These are phyloP conservation scores for Fusarium nisikadoi DNA, from an alignment of 2,329 filamentous ascomycete genomes.

Conservation along the genomic window DNA sequence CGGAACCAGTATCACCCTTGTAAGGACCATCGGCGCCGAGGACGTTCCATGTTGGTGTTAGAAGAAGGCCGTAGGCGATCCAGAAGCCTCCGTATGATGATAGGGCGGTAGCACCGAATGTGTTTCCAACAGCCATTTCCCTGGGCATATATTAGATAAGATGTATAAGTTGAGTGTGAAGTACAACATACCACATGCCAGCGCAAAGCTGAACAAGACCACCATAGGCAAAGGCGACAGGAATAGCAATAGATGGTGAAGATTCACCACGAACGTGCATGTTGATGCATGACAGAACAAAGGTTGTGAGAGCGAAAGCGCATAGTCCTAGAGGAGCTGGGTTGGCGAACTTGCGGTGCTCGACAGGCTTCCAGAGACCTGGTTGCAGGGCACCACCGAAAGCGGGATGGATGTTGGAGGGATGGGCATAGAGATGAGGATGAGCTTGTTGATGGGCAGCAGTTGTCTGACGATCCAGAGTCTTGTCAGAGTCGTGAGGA, in stretches of 20 bases:
- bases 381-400: slow-evolving; percentile 77
- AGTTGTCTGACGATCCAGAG: slow-evolving; percentile 35
- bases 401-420: slow-evolving; percentile 60
- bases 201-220: slow-evolving; percentile 79
- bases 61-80: slow-evolving; percentile 78
- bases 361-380: slow-evolving; percentile 70
- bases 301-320: slow-evolving; percentile 85
- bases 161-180: background rate
- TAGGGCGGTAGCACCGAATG: slow-evolving; percentile 83
- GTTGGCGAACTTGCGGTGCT: slow-evolving; percentile 80
- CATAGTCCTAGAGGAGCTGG: slow-evolving; percentile 80
- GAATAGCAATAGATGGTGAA: slow-evolving; percentile 73
- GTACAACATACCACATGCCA: slow-evolving; percentile 80
- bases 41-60: slow-evolving; percentile 75
- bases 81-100: slow-evolving; percentile 88
- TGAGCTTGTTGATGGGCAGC: slow-evolving; percentile 32
- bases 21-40: slow-evolving; percentile 59
- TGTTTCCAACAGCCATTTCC: slow-evolving; percentile 91
- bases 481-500: slow-evolving; percentile 42
- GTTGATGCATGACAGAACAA: slow-evolving; percentile 81
- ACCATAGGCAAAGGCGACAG: slow-evolving; percentile 78
- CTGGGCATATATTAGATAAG: slow-evolving; percentile 53
- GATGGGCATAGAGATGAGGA: slow-evolving; percentile 43
- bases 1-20: slow-evolving; percentile 59
- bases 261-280: slow-evolving; percentile 70